phyloP scores from a whole-genome alignment of 2,329 filamentous ascomycete species.

The Colletotrichum camelliae region DNA sequence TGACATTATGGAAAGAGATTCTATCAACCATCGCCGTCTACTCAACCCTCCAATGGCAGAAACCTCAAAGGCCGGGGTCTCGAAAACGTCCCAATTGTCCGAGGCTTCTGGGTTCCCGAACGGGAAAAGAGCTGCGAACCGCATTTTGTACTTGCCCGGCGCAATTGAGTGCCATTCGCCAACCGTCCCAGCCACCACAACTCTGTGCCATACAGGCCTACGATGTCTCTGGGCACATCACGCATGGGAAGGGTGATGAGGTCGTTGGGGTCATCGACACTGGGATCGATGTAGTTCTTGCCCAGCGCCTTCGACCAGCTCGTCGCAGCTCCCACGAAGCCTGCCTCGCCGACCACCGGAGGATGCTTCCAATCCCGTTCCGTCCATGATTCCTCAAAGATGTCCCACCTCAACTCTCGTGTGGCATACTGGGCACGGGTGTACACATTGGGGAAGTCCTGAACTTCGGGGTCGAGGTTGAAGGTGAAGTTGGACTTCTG shows the following conservation, averaged over 20 bases:
- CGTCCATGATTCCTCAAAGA: conserved; percentile 43
- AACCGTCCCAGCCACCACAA: conserved; percentile 50
- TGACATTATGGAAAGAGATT: background rate
- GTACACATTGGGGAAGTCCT: conserved; percentile 31
- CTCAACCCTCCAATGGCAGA: background rate
- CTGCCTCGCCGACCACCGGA: conserved; percentile 37
- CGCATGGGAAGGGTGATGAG: conserved; percentile 42
- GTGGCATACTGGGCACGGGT: conserved; percentile 27
- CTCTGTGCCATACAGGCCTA: conserved; percentile 20
- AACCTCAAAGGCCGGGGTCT: conserved; percentile 30
- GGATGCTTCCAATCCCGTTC: conserved; percentile 49
- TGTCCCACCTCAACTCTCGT: conserved; percentile 34
- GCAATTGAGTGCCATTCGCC: conserved; percentile 45
- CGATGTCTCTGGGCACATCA: conserved; percentile 36
- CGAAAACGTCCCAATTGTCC: conserved; percentile 17
- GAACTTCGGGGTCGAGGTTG: conserved; percentile 24
- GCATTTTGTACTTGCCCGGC: conserved; percentile 41
- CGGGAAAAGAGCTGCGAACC: conserved; percentile 12
- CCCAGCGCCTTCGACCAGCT: conserved; percentile 39
- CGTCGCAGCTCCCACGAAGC: conserved; percentile 49
- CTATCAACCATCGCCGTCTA: background rate
- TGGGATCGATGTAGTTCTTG: conserved; percentile 39
- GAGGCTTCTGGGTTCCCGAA: conserved; percentile 11
- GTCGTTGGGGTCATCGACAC: conserved; percentile 39
- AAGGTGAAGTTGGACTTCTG: conserved; percentile 31